phyloP scores from a whole-genome alignment of 129 eudicot species.

The Chrysanthemum seticuspe region DNA sequence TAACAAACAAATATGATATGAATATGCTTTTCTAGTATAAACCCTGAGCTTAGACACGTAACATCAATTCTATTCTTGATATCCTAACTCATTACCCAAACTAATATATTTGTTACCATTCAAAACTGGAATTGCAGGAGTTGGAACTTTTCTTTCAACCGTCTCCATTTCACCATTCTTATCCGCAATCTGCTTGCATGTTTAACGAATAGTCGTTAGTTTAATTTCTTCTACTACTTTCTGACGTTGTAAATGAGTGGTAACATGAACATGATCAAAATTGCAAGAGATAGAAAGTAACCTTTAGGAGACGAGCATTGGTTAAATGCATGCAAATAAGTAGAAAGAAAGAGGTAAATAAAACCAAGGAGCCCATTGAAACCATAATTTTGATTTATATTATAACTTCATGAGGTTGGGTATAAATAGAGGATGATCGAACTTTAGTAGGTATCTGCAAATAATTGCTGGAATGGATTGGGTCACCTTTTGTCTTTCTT shows the following conservation, averaged over 20 bases:
- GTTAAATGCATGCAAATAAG: conserved; percentile 37
- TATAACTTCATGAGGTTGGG: not conserved
- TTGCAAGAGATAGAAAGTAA: not conserved
- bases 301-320: conserved; percentile 41
- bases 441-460: too few relatives aligned
- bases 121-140: not conserved
- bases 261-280: not conserved
- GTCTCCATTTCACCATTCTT: not conserved
- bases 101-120: not conserved
- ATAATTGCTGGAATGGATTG: too few relatives aligned
- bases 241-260: not conserved
- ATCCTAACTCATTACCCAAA: too few relatives aligned
- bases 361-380: conserved; percentile 14
- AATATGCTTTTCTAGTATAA: too few relatives aligned
- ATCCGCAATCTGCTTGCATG: conserved; percentile 13
- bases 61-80: too few relatives aligned
- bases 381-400: not conserved
- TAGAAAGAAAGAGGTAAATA: conserved; percentile 4
- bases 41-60: too few relatives aligned
- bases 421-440: too few relatives aligned
- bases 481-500: too few relatives aligned
- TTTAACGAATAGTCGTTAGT: not conserved
- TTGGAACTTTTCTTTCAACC: not conserved
- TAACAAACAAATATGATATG: too few relatives aligned
- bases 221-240: too few relatives aligned